These are phyloP conservation scores for Scenedesmus sp. DNA, from an alignment of 163 green algal genomes.

Conservation along the genomic window DNA sequence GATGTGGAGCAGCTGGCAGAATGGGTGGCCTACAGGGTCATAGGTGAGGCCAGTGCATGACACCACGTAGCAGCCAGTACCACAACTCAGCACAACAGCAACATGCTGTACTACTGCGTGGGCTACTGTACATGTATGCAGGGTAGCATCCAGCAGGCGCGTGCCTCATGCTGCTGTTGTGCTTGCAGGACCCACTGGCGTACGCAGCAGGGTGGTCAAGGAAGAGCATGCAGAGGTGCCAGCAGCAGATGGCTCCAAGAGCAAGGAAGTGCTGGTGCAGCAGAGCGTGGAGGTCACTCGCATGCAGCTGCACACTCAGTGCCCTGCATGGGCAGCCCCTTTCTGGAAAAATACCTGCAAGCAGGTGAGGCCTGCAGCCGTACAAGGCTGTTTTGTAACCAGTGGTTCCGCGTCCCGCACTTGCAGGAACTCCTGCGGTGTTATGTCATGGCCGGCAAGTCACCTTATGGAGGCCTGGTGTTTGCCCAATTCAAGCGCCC, in stretches of 20 bases:
- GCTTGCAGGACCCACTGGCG: slow-evolving; percentile 19
- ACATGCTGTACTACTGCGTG: not conserved
- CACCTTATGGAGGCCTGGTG: too few species aligned
- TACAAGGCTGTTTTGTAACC: too few species aligned
- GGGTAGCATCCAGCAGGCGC: not conserved
- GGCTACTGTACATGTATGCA: not conserved
- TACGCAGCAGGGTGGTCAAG: slow-evolving; percentile 27
- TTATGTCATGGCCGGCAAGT: not conserved
- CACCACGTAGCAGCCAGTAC: not conserved
- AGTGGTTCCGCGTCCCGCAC: not conserved
- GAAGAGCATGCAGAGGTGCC: slow-evolving; percentile 2
- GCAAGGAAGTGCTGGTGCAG: slow-evolving; percentile 16
- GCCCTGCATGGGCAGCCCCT: not conserved
- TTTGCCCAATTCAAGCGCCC: too few species aligned
- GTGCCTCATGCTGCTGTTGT: not conserved
- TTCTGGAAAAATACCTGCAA: slow-evolving; percentile 26
- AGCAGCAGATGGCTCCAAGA: not conserved
- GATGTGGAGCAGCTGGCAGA: slow-evolving; percentile 1
- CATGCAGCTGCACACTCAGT: not conserved
- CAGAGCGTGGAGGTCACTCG: slow-evolving; percentile 14
- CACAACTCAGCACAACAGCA: not conserved
- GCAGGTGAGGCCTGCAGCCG: slow-evolving; percentile 13
- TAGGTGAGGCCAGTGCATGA: not conserved
- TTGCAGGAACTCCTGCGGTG: not conserved
- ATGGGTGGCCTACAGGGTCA: slow-evolving; percentile 27